Conservation (phyloP, 768 basidiomycete genomes). For the Boletus speciosus region DNA sequence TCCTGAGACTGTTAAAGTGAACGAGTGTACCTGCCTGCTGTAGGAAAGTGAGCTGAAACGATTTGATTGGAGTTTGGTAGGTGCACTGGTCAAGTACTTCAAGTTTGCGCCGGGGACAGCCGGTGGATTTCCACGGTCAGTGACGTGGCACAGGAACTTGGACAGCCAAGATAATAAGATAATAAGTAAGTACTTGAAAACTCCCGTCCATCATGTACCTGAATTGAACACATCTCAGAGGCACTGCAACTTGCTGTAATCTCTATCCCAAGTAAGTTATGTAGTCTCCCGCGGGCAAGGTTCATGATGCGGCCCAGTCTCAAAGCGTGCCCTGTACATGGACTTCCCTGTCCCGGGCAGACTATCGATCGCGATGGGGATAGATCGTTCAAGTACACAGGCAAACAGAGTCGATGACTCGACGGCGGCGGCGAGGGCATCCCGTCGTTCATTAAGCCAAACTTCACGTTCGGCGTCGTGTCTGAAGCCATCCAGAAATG, state of each 20-base stretch:
- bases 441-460: not conserved
- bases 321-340: not conserved
- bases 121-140: conserved; percentile 10
- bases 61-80: not conserved
- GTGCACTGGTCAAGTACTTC: not conserved
- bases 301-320: not conserved
- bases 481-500: not conserved
- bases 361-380: too few species aligned
- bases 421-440: not conserved
- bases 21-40: conserved; percentile 10
- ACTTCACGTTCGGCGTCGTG: not conserved
- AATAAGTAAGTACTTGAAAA: not conserved
- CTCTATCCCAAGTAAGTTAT: not conserved
- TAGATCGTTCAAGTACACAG: not conserved
- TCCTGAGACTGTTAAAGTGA: not conserved
- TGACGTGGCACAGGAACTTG: not conserved
- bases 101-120: conserved; percentile 13
- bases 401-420: not conserved
- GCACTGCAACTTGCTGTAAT: conserved; percentile 6
- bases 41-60: not conserved
- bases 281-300: not conserved
- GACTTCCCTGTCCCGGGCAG: too few species aligned
- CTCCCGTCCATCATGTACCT: not conserved
- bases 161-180: not conserved
- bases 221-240: not conserved